Conservation (phyloP, 1,139 yeast genomes). For the Pichia sp. region DNA sequence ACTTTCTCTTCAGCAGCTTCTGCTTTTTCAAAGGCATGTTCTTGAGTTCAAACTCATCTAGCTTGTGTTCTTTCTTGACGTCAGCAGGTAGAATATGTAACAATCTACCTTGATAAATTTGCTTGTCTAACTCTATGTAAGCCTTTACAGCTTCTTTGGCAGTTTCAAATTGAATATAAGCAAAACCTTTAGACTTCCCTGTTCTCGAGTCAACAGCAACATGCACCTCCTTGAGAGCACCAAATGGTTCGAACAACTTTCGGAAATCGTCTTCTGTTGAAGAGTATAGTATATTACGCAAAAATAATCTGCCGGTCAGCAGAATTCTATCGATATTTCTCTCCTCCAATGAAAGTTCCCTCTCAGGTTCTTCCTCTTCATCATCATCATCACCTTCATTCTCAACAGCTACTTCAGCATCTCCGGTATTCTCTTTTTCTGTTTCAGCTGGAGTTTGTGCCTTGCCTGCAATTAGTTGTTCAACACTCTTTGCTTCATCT, state of each 20-base stretch:
- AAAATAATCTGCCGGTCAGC: conserved; percentile 76
- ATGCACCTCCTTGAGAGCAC: conserved; percentile 74
- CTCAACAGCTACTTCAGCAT: conserved; percentile 19
- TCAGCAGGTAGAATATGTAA: conserved; percentile 86
- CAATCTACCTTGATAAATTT: conserved; percentile 90
- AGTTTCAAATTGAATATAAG: conserved; percentile 67
- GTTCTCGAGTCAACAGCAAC: conserved; percentile 87
- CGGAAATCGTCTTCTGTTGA: conserved; percentile 78
- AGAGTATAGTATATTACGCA: conserved; percentile 79
- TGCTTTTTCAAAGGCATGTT: conserved; percentile 91
- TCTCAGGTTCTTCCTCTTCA: conserved; percentile 17
- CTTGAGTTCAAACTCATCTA: conserved; percentile 87
- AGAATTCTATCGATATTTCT: conserved; percentile 47
- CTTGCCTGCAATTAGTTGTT: neutral
- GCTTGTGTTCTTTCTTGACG: conserved; percentile 65
- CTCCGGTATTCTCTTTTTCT: conserved; percentile 14
- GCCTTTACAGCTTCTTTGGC: conserved; percentile 75
- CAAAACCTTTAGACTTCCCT: conserved; percentile 90
- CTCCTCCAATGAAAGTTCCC: conserved; percentile 41
- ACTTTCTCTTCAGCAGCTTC: conserved; percentile 74
- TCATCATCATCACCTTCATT: conserved; percentile 11
- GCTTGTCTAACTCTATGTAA: conserved; percentile 69
- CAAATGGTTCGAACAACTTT: conserved; percentile 52
- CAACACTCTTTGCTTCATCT: conserved; percentile 14
- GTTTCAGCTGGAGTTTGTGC: conserved; percentile 15